Percentiles rank a stretch among this genome's conserved stretches.
These are phyloP conservation scores for Symbiodinium natans DNA, from an alignment of 73 alveolate species.

Conservation along the genomic window DNA sequence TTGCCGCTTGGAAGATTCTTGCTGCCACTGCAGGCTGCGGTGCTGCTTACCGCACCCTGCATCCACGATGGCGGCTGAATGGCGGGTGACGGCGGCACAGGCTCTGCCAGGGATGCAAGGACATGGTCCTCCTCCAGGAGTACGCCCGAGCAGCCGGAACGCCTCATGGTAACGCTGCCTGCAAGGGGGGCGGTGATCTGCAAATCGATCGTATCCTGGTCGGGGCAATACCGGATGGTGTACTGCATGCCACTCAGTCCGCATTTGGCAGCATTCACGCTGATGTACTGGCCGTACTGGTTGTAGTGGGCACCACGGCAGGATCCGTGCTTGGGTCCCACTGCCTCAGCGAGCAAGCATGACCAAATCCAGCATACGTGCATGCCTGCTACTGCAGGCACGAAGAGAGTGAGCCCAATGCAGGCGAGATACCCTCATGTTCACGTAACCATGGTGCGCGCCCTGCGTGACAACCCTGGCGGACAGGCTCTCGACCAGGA, in stretches of 20 bases:
- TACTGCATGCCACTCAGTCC: neutral
- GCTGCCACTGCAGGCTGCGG: neutral
- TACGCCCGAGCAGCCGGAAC: neutral
- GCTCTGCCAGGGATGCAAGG: neutral
- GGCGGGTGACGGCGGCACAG: neutral
- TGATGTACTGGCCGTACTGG: neutral
- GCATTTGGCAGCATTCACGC: neutral
- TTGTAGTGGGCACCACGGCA: neutral
- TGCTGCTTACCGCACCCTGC: neutral
- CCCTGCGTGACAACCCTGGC: neutral
- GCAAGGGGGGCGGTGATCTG: neutral
- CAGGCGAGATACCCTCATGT: neutral
- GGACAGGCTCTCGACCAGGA: neutral
- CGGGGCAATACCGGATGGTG: neutral
- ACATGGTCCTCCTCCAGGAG: neutral
- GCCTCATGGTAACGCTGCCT: neutral
- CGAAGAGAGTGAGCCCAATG: too few relatives aligned
- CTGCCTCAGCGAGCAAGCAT: neutral
- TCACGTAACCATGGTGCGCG: neutral
- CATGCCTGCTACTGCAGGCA: neutral
- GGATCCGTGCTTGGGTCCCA: neutral
- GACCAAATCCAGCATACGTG: neutral
- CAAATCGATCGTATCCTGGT: neutral
- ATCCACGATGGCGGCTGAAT: conserved; percentile 8
- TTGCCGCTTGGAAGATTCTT: neutral